Evolutionary conservation across 495 filamentous ascomycete species (phyloP), one percentile per base, ranked within the genome.

Genomic region (Penicillium atrosanguineum): DNA sequence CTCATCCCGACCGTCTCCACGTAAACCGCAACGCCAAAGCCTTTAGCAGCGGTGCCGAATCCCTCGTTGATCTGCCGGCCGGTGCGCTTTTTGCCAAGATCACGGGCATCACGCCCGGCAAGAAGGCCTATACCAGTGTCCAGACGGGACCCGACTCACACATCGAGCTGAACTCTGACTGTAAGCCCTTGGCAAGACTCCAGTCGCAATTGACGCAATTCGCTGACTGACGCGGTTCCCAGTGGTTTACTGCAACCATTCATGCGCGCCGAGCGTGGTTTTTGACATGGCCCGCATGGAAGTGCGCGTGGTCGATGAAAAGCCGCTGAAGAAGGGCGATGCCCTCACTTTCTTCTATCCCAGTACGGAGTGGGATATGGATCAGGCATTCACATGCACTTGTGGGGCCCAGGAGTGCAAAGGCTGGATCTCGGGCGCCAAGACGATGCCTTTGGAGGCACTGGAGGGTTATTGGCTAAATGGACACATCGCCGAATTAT

Each of bases 301-400:
- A 58, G 74, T 90, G 59, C 74, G 87, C 15, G 87, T 82, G 0
- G 68, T 70, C 3, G 79, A 79, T 12, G 70, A 78, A 16, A 79
- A 79, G 34, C 73, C 88, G 23, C 47, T 76, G 57, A 68, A 77
- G 44, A 62, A 57, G 2, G 87, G 85, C 31, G 82, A 90, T 47
- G 79, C 83, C 50, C 67, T 90, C 40, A 90, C 87, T 50, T 90
- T 88, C 76, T 91, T 91, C 72, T 91, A 91, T 63, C 87, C 87
- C 7, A 85, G 80, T 49, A 85, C 86, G 4, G 87, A 91, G 69
- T 91, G 85, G 84, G 61, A 78, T 52, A 90, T 90, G 87, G 82
- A 82, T 40, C 86, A 90, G 70, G 73, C 83, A 16, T 91, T 91
- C 59, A 70, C 82, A 53, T 91, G 87, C 62, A 70, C 67, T 36